A percentile compares a stretch with the other conserved stretches of the same genome.
Conservation (phyloP, 805 yeast genomes). For the Saccharomycopsis schoenii region DNA sequence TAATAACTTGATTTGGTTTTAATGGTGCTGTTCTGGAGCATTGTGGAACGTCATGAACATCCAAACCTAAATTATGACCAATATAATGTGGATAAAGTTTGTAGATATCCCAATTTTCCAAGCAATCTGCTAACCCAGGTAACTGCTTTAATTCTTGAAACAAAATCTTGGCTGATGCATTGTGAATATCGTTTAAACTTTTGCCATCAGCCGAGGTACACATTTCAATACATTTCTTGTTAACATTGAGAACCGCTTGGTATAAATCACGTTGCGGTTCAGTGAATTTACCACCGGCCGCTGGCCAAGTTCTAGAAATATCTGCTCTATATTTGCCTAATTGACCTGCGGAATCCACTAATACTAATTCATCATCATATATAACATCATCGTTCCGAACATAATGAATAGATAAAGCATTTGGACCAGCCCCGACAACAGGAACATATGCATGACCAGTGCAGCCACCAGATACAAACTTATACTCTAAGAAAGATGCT, state of each 20-base stretch:
- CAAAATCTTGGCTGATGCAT: slow-evolving; percentile 49
- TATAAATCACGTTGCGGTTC: slow-evolving; percentile 78
- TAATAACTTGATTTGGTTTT: slow-evolving; percentile 68
- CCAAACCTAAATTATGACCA: slow-evolving; percentile 92
- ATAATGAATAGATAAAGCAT: slow-evolving; percentile 87
- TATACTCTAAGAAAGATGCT: slow-evolving; percentile 71
- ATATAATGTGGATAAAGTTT: slow-evolving; percentile 82
- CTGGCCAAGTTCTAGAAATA: slow-evolving; percentile 96
- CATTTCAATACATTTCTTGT: slow-evolving; percentile 62
- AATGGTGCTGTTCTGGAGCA: slow-evolving; percentile 47
- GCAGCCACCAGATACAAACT: slow-evolving; percentile 81
- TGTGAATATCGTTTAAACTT: slow-evolving; percentile 70
- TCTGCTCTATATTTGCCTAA: slow-evolving; percentile 93
- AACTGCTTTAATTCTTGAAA: slow-evolving; percentile 57
- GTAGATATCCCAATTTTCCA: slow-evolving; percentile 44
- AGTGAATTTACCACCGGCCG: slow-evolving; percentile 52
- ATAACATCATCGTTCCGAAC: slow-evolving; percentile 83
- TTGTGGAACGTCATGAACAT: slow-evolving; percentile 74
- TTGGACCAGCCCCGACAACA: slow-evolving; percentile 89
- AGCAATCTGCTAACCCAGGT: slow-evolving; percentile 42
- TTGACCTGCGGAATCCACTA: slow-evolving; percentile 93
- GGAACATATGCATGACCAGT: slow-evolving; percentile 87
- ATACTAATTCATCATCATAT: slow-evolving; percentile 67
- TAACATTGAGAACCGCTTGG: slow-evolving; percentile 78
- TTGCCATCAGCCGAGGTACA: slow-evolving; percentile 46